Evolutionary conservation across 495 filamentous ascomycete genomes (phyloP), one percentile per base, ranked within the genome.

Genomic region (Trichocladium antarcticum): DNA sequence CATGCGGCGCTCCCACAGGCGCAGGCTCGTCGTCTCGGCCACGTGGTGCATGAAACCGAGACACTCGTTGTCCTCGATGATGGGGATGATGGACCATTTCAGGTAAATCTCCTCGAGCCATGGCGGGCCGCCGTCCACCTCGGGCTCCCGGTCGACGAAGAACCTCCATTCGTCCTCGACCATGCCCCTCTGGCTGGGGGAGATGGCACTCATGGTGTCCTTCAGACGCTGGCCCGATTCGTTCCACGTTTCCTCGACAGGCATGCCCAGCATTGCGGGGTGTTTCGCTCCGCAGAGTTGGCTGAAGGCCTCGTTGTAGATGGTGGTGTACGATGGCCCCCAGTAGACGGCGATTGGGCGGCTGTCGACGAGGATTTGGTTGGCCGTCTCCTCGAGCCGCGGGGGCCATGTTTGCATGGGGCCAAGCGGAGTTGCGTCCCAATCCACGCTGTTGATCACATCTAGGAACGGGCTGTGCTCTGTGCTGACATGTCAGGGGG

Each of bases 61-160:
- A 14, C 65, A 68, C n/a, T 74, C 70, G 50, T 74, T 68, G 35
- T 69, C 64, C 9, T 75, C 74, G 14, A 77, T 59, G 17, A 83
- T 68, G 27, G 79, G 79, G 17, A 77, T 74, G 35, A 83, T 67
- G 6, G 73, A 76, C 78, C 78, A 82, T 39, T 72, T 73, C 49
- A 82, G 75, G 40, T 80, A 81, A 0, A 71, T 74, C 64, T 85
- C 82, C 61, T 84, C 79, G 1, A 79, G 62, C 49, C 68, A 63
- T 7, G 69, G 10, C 60, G 69, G 31, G 64, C 66, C 35, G 64
- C 59, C 54, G 60, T 68, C 45, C 2, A 45, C 47, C 14, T 59
- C 60, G 4, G 58, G 41, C 21, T 57, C 60, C 29, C 62, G 28
- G 29, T 83, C 72, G 43, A 84, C 58, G 19, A 70, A 65, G 45